Evolutionary conservation across 2,329 filamentous ascomycete genomes (phyloP).

Genomic region (Zymoseptoria tritici): DNA sequence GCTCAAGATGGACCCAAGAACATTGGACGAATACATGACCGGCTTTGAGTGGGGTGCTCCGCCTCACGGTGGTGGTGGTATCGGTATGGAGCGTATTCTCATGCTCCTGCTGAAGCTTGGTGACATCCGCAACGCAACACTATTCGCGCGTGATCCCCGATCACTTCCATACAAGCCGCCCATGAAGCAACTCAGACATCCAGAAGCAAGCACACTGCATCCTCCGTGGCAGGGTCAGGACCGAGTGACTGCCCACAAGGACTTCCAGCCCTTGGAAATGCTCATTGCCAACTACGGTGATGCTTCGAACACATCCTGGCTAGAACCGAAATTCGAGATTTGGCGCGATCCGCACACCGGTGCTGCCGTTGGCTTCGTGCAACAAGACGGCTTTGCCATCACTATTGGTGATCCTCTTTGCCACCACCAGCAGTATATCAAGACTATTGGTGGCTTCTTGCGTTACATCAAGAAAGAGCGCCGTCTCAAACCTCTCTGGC

Average conservation of each 20-base stretch:
- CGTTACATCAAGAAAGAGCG: conserved; percentile 65
- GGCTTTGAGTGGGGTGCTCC: conserved; percentile 84
- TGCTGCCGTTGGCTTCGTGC: conserved; percentile 77
- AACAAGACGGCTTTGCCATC: conserved; percentile 70
- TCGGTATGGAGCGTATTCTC: conserved; percentile 80
- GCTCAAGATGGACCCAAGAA: conserved; percentile 66
- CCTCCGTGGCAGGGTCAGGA: conserved; percentile 54
- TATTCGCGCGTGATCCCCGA: conserved; percentile 84
- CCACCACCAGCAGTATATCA: conserved; percentile 65
- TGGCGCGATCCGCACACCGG: conserved; percentile 76
- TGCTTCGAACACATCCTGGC: conserved; percentile 87
- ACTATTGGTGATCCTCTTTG: conserved; percentile 83
- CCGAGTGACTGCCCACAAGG: conserved; percentile 40
- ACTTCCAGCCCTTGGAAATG: conserved; percentile 69
- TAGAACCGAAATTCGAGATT: conserved; percentile 79
- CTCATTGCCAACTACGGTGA: conserved; percentile 94
- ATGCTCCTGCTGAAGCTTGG: conserved; percentile 80
- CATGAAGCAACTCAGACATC: conserved; percentile 64
- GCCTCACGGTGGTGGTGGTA: conserved; percentile 82
- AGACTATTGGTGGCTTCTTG: conserved; percentile 67
- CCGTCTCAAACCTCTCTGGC: conserved; percentile 74
- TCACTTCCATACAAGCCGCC: conserved; percentile 66
- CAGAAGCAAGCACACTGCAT: conserved; percentile 75
- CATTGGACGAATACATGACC: conserved; percentile 83
- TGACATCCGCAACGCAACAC: conserved; percentile 79